Evolutionary conservation across 1,284 basidiomycete genomes (phyloP), one percentile per base, ranked within the genome.

Genomic region (Thecaphora thlaspeos): DNA sequence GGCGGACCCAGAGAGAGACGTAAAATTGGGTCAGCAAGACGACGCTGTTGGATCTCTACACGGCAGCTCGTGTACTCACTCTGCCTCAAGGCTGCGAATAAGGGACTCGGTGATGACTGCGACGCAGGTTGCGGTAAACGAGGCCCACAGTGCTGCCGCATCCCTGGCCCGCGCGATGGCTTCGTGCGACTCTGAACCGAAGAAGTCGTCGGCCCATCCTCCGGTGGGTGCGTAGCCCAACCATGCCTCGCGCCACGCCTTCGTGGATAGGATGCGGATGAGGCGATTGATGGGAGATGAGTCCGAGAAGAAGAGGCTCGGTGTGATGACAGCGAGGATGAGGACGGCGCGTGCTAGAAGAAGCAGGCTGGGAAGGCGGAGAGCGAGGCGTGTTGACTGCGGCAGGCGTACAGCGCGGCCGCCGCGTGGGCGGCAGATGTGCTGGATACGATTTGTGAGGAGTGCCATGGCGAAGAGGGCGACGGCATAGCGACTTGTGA

Each of bases 391-490:
- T 46, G 67, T 58, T 0, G 36, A 21, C 17, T 45, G 43, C 3
- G 61, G 51, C 2, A 76, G 55, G 3, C 49, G 53, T 5, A 40
- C 34, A 19, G 60, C 40, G 21, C 63, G 64, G 7, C 72, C 56
- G 4, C 62, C 59, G 3, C 68, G 40, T 10, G 73, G 72, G 1
- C 72, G 54, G 48, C 73, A 76, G 38, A 76, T 67, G 49, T 76
- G 72, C 26, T 72, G 66, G 8, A 76, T 68, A 3, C 73, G 61
- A 39, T 76, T 75, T 41, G 62, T 63, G 37, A 73, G 30, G 22
- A 73, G 60, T 8, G 64, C 68, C 36, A 73, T 61, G 21, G 60
- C 43, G 22, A 66, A 45, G n/a, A 75, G 53, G 2, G 65, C 61
- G 21, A 70, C 28, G 8, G 65, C 48, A 36, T 71, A 75, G 2